Evolutionary conservation across 108 stramenopile species (phyloP).

Genomic region (Fragilariopsis cylindrus): DNA sequence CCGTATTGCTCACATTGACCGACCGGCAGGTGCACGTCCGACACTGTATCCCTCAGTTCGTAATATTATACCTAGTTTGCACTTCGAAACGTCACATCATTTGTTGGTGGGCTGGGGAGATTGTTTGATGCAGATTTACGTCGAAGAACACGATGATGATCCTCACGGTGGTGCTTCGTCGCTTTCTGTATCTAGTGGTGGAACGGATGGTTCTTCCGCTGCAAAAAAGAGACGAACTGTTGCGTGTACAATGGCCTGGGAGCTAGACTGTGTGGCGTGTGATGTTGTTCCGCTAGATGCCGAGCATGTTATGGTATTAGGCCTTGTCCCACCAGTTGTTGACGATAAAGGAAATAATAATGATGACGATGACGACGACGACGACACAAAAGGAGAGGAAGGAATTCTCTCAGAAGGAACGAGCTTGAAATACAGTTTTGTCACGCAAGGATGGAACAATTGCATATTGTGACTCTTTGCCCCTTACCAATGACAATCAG

Average conservation of each 20-base stretch:
- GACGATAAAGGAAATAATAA: constrained; percentile 30
- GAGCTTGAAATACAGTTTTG: constrained; percentile 77
- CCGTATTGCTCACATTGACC: constrained; percentile 81
- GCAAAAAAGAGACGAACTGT: constrained; percentile 41
- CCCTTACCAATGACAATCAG: constrained; percentile 23
- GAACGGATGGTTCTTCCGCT: constrained; percentile 15
- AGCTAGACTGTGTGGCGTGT: constrained; percentile 82
- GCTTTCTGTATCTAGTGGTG: background rate
- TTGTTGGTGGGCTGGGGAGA: constrained; percentile 85
- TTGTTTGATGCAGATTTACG: constrained; percentile 71
- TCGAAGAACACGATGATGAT: constrained; percentile 39
- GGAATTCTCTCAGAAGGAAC: constrained; percentile 20
- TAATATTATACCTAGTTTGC: constrained; percentile 46
- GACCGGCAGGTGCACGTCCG: constrained; percentile 76
- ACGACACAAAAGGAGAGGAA: background rate
- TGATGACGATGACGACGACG: constrained; percentile 11
- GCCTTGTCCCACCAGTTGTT: constrained; percentile 44
- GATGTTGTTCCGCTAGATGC: constrained; percentile 72
- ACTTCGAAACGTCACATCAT: constrained; percentile 58
- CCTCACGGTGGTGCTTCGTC: background rate
- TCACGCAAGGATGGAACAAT: constrained; percentile 56
- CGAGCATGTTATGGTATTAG: constrained; percentile 75
- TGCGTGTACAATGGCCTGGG: constrained; percentile 84
- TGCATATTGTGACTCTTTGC: constrained; percentile 44
- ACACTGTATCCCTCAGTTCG: constrained; percentile 65